Percentiles rank a stretch among this genome's conserved stretches.
Evolutionary conservation across 2,329 filamentous ascomycete species (phyloP).

Genomic region (Xylaria sp.): DNA sequence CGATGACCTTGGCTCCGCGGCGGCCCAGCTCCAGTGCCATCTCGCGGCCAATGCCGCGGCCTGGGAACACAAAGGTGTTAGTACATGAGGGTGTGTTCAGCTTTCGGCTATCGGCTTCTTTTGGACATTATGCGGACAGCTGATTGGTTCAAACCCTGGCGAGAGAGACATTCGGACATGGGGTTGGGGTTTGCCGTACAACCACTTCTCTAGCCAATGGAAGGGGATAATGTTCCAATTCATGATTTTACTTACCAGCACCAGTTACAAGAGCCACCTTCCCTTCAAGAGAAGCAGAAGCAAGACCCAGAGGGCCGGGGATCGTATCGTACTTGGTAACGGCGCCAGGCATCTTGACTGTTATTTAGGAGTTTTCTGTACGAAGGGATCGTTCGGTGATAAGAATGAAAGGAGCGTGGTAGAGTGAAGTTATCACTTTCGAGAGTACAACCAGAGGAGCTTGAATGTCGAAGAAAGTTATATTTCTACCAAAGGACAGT

Average conservation of each 20-base stretch:
- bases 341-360: slow-evolving; percentile 51
- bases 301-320: slow-evolving; percentile 54
- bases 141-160: slow-evolving; percentile 31
- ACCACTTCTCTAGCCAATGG: slow-evolving; percentile 5
- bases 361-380: slow-evolving; percentile 9
- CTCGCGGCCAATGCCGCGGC: slow-evolving; percentile 73
- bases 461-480: not conserved
- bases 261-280: slow-evolving; percentile 55
- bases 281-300: slow-evolving; percentile 54
- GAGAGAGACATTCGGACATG: slow-evolving; percentile 41
- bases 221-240: not conserved
- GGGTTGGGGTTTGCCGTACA: slow-evolving; percentile 41
- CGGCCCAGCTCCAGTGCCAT: slow-evolving; percentile 74
- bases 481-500: slow-evolving; percentile 2
- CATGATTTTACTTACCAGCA: slow-evolving; percentile 51
- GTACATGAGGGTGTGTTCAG: slow-evolving; percentile 12
- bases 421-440: slow-evolving; percentile 7
- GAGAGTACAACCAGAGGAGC: not conserved
- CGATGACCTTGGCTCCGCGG: slow-evolving; percentile 72
- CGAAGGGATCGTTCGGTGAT: slow-evolving; percentile 19
- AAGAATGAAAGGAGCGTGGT: slow-evolving; percentile 14
- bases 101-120: slow-evolving; percentile 25
- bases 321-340: slow-evolving; percentile 53
- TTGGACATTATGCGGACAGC: not conserved
- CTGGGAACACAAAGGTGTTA: slow-evolving; percentile 48